Percentiles rank a stretch among this genome's conserved stretches.
These are phyloP conservation scores for Heliosperma pusillum DNA, from an alignment of 148 eudicot genomes.

Conservation along the genomic window DNA sequence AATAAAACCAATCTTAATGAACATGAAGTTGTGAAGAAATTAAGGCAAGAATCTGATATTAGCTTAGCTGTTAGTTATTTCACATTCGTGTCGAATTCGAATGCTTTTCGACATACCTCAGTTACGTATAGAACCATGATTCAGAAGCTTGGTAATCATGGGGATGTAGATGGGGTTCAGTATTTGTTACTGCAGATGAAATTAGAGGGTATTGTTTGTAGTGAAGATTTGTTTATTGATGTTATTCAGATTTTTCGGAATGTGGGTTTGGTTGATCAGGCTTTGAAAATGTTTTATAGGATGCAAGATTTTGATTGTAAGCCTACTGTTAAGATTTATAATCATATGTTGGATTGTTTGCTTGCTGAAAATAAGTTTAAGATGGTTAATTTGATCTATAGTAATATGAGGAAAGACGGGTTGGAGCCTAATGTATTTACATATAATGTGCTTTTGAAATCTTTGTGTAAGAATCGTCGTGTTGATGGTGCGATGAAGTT, in stretches of 20 bases:
- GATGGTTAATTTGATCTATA: conserved; percentile 60
- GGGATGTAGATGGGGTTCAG: conserved; percentile 68
- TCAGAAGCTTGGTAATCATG: conserved; percentile 47
- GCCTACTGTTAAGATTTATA: conserved; percentile 74
- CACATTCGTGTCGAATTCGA: conserved; percentile 50
- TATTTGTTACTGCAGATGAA: conserved; percentile 85
- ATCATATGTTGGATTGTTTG: conserved; percentile 74
- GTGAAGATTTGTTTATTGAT: conserved; percentile 67
- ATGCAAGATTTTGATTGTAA: conserved; percentile 65
- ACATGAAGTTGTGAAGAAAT: conserved; percentile 45
- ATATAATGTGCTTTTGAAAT: conserved; percentile 81
- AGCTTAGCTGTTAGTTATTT: conserved; percentile 56
- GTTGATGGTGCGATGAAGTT: conserved; percentile 64
- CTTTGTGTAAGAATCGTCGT: conserved; percentile 71
- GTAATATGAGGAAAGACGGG: conserved; percentile 80
- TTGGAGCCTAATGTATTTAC: conserved; percentile 80
- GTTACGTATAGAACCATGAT: conserved; percentile 67
- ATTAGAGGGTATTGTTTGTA: conserved; percentile 53
- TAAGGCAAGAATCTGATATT: conserved; percentile 46
- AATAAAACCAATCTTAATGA: conserved; percentile 33
- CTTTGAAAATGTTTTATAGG: conserved; percentile 70
- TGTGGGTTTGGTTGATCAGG: conserved; percentile 60
- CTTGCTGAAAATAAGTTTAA: conserved; percentile 67
- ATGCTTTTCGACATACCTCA: conserved; percentile 58
- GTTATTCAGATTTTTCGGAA: conserved; percentile 50